Percentiles rank a stretch among this genome's conserved stretches.
Conservation (phyloP, 768 basidiomycete species). For the Udeniomyces megalosporus region DNA sequence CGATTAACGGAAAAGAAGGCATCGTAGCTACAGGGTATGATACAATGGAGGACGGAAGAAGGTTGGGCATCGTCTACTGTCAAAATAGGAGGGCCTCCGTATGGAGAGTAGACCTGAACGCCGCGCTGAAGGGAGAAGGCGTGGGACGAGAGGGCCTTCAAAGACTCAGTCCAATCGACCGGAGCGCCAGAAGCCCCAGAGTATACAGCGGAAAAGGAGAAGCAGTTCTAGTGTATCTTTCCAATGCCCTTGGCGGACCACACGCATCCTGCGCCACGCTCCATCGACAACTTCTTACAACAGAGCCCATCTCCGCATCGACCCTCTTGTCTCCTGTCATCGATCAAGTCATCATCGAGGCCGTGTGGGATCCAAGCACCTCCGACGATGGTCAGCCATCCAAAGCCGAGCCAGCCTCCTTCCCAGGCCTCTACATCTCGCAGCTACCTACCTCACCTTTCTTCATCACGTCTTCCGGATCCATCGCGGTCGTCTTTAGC, state of each 20-base stretch:
- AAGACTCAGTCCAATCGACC: constrained; percentile 32
- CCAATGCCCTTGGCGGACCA: constrained; percentile 41
- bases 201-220: constrained; percentile 26
- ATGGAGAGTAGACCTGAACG: constrained; percentile 36
- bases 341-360: constrained; percentile 31
- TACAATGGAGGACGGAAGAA: constrained; percentile 40
- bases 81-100: constrained; percentile 45
- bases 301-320: not conserved
- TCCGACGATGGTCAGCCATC: not conserved
- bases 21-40: constrained; percentile 51
- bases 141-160: not conserved
- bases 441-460: constrained; percentile 37
- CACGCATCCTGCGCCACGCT: constrained; percentile 44
- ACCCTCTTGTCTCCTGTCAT: not conserved
- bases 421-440: constrained; percentile 50
- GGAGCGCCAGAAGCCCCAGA: constrained; percentile 48
- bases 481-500: constrained; percentile 32
- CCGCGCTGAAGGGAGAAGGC: constrained; percentile 17
- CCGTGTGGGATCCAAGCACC: constrained; percentile 31
- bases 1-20: not conserved
- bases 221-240: constrained; percentile 38
- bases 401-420: constrained; percentile 20
- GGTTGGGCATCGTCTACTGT: constrained; percentile 46
- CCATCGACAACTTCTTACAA: constrained; percentile 33
- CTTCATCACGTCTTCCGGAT: constrained; percentile 29